A percentile compares a stretch with the other conserved stretches of the same genome.
phyloP scores from a whole-genome alignment of 257 asterid genomes.

The Ligustrum vulgare region DNA sequence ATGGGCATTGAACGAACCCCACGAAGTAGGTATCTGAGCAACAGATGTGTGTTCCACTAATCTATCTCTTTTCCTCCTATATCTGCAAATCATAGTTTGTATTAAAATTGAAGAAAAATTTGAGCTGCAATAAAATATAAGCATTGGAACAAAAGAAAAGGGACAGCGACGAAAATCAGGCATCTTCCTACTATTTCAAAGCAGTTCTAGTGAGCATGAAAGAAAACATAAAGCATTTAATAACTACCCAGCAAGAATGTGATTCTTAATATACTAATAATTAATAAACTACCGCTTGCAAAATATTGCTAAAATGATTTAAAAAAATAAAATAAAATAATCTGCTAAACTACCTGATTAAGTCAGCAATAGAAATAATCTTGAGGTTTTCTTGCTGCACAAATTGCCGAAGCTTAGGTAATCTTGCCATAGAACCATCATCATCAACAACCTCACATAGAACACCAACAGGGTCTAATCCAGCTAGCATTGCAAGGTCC shows the following conservation, averaged over 20 bases:
- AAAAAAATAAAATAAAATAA: not conserved
- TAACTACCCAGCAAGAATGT: not conserved
- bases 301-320: not conserved
- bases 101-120: constrained; percentile 8
- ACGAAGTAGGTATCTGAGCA: constrained; percentile 87
- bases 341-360: constrained; percentile 60
- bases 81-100: constrained; percentile 49
- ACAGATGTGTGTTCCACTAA: constrained; percentile 87
- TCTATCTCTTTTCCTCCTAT: constrained; percentile 84
- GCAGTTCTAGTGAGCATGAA: no score
- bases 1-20: constrained; percentile 93
- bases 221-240: not conserved
- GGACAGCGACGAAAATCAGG: not conserved
- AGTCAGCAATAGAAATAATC: constrained; percentile 83
- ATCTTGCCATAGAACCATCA: constrained; percentile 98
- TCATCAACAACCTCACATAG: constrained; percentile 93
- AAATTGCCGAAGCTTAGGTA: constrained; percentile 76
- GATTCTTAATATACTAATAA: not conserved
- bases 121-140: constrained; percentile 1
- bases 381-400: constrained; percentile 68
- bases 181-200: no score
- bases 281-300: not conserved
- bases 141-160: constrained; percentile 3
- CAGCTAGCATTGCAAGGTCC: constrained; percentile 86
- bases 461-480: constrained; percentile 82